phyloP scores from a whole-genome alignment of 2,329 filamentous ascomycete species.

The Zasmidium citrigriseum region DNA sequence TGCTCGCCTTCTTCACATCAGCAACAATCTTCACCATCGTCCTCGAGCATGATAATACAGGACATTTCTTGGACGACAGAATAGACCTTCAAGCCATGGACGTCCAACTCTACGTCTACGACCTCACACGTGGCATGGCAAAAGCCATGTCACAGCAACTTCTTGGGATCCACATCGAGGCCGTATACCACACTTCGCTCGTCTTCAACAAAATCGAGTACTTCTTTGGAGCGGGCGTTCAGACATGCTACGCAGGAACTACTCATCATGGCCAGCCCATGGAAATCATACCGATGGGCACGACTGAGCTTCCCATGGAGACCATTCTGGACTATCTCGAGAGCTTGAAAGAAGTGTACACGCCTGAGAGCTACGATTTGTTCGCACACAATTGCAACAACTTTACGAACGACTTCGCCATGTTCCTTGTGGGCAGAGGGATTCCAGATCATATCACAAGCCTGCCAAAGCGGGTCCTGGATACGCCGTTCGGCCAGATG shows the following conservation, averaged over 20 bases:
- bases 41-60: not conserved
- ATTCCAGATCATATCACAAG: constrained; percentile 86
- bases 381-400: constrained; percentile 96
- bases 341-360: constrained; percentile 80
- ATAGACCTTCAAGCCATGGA: too few species aligned
- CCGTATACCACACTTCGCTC: constrained; percentile 92
- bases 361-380: constrained; percentile 76
- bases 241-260: constrained; percentile 74
- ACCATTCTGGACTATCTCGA: constrained; percentile 85
- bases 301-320: constrained; percentile 75
- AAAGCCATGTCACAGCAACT: constrained; percentile 58
- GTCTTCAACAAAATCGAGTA: constrained; percentile 85
- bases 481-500: constrained; percentile 87
- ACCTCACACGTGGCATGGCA: constrained; percentile 47
- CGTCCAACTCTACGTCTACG: constrained; percentile 54
- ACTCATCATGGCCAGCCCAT: constrained; percentile 87
- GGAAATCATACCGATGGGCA: constrained; percentile 72
- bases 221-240: constrained; percentile 84
- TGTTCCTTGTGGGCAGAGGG: constrained; percentile 82
- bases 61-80: too few species aligned
- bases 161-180: constrained; percentile 75
- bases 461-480: constrained; percentile 80
- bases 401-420: constrained; percentile 89
- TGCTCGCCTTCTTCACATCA: not conserved
- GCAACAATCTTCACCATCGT: not conserved